These are phyloP conservation scores for Agaricus blazei DNA, from an alignment of 768 basidiomycete genomes.

Conservation along the genomic window DNA sequence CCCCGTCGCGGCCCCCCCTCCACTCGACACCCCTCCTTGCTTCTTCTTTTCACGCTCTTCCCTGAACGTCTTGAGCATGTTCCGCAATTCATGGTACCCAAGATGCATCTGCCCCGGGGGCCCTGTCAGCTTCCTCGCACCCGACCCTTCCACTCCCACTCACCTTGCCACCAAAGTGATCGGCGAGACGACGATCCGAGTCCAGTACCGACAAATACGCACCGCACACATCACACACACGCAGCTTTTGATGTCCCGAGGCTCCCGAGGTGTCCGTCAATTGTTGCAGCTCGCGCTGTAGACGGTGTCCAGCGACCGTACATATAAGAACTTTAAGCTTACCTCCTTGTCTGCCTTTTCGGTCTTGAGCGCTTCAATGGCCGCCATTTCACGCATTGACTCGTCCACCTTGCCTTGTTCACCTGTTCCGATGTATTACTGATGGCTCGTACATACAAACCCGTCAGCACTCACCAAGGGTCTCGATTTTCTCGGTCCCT, in stretches of 20 bases:
- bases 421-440: slow-evolving; percentile 39
- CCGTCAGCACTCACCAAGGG: slow-evolving; percentile 54
- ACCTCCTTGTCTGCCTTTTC: slow-evolving; percentile 97
- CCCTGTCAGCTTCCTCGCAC: slow-evolving; percentile 19
- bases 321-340: slow-evolving; percentile 15
- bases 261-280: slow-evolving; percentile 97
- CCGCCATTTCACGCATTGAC: slow-evolving; percentile 95
- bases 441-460: slow-evolving; percentile 12
- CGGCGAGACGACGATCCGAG: slow-evolving; percentile 96
- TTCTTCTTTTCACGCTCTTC: slow-evolving; percentile 87
- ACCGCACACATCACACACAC: slow-evolving; percentile 99
- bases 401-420: slow-evolving; percentile 99
- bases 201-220: slow-evolving; percentile 98
- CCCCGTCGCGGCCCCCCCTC: slow-evolving; percentile 35
- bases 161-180: slow-evolving; percentile 99
- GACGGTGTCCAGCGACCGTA: slow-evolving; percentile 1
- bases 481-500: slow-evolving; percentile 97
- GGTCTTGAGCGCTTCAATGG: slow-evolving; percentile 94
- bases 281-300: slow-evolving; percentile 87
- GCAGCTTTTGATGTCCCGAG: slow-evolving; percentile 98
- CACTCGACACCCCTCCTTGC: slow-evolving; percentile 41
- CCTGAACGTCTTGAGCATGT: slow-evolving; percentile 86
- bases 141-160: slow-evolving; percentile 23
- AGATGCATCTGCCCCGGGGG: slow-evolving; percentile 81
- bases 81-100: slow-evolving; percentile 96